Percentiles rank a stretch among this genome's conserved stretches.
Conservation (phyloP, 371 early-diverging fungal genomes). For the Mortierella sp. region DNA sequence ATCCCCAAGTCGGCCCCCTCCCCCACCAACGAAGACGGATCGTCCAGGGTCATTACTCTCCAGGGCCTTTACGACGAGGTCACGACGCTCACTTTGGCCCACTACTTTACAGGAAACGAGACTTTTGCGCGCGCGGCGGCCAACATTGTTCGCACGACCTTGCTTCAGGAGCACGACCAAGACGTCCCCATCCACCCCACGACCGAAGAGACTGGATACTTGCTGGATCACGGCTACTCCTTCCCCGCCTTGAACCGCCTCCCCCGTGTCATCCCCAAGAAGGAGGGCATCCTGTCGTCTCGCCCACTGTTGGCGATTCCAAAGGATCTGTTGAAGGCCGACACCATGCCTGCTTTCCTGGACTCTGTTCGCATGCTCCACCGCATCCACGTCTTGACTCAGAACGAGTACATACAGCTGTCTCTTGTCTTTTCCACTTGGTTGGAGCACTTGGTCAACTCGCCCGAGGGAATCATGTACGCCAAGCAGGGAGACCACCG, state of each 20-base stretch:
- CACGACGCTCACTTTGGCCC: slow-evolving; percentile 70
- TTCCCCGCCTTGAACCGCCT: slow-evolving; percentile 72
- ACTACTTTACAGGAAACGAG: slow-evolving; percentile 71
- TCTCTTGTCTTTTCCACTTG: slow-evolving; percentile 69
- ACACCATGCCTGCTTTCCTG: slow-evolving; percentile 64
- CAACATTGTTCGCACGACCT: slow-evolving; percentile 71
- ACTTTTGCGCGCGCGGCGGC: slow-evolving; percentile 73
- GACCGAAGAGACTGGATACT: slow-evolving; percentile 70
- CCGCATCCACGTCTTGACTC: slow-evolving; percentile 68
- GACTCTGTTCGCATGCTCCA: slow-evolving; percentile 71
- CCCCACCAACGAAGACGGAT: slow-evolving; percentile 34
- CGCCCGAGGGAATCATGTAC: slow-evolving; percentile 70
- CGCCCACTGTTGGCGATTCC: slow-evolving; percentile 48
- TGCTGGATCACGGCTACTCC: slow-evolving; percentile 75
- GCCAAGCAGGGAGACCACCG: slow-evolving; percentile 76
- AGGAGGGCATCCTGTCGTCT: slow-evolving; percentile 55
- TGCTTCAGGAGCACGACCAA: slow-evolving; percentile 70
- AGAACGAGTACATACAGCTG: slow-evolving; percentile 74
- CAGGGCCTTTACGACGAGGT: slow-evolving; percentile 68
- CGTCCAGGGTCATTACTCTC: slow-evolving; percentile 47
- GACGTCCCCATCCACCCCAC: slow-evolving; percentile 64
- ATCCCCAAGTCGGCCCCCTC: slow-evolving; percentile 24
- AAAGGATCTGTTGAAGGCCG: slow-evolving; percentile 51
- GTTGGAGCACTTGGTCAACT: slow-evolving; percentile 71
- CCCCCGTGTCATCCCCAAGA: slow-evolving; percentile 67